A percentile compares a stretch with the other conserved stretches of the same genome.
These are phyloP conservation scores for Solanum hybrid DNA, from an alignment of 305 asterid species.

Conservation along the genomic window DNA sequence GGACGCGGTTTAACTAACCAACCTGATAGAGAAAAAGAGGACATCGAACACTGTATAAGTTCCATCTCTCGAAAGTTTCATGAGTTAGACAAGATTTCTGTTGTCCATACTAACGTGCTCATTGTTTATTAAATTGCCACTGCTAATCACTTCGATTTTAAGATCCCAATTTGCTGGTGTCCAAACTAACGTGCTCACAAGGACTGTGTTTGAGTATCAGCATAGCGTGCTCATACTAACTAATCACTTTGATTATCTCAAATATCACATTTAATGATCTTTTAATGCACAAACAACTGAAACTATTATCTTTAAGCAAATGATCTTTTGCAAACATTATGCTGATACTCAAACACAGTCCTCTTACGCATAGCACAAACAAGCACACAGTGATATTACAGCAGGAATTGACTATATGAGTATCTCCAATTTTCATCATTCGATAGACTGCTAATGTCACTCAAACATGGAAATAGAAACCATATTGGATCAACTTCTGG, in stretches of 20 bases:
- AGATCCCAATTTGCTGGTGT: neutral
- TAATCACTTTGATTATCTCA: neutral
- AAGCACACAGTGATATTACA: neutral
- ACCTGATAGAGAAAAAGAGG: neutral
- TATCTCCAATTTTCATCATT: neutral
- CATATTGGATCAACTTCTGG: neutral
- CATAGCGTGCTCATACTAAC: neutral
- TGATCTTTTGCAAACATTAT: neutral
- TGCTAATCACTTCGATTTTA: neutral
- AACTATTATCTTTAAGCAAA: neutral
- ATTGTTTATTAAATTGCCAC: neutral
- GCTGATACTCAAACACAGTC: neutral
- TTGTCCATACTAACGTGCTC: neutral
- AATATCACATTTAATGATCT: neutral
- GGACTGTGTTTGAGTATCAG: neutral
- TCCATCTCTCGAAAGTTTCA: neutral
- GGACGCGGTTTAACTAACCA: neutral
- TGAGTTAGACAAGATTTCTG: neutral
- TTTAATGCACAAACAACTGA: neutral
- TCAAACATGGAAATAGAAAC: neutral
- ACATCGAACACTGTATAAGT: neutral
- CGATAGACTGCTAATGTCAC: neutral
- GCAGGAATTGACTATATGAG: neutral
- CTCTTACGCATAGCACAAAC: neutral
- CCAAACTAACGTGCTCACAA: neutral